A percentile compares a stretch with the other conserved stretches of the same genome.
Conservation (phyloP, 495 filamentous ascomycete genomes). For the Neurospora sp. region DNA sequence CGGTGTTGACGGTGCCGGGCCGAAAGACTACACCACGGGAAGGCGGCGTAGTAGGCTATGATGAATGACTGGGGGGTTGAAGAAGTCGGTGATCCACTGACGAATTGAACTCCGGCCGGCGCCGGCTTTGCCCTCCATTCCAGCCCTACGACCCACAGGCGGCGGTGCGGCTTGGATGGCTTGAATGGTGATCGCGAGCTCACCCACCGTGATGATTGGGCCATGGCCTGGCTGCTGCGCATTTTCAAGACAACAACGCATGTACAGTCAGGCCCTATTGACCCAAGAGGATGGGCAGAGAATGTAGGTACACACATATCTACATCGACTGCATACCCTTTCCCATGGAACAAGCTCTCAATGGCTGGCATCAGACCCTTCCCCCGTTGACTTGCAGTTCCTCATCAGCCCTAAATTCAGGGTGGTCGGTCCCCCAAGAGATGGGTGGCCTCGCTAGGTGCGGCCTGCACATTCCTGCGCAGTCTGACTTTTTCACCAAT, state of each 20-base stretch:
- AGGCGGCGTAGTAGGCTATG: not conserved
- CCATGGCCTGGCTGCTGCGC: not conserved
- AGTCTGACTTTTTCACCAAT: not conserved
- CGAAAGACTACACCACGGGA: not conserved
- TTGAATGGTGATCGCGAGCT: not conserved
- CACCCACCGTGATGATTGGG: not conserved
- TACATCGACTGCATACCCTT: not conserved
- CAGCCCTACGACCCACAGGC: slow-evolving; percentile 15
- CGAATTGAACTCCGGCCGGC: not conserved
- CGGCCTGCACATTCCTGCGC: not conserved
- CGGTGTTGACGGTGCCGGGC: not conserved
- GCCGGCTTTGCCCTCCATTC: slow-evolving; percentile 8
- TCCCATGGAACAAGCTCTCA: slow-evolving; percentile 1
- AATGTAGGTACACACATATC: not conserved
- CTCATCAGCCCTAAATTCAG: slow-evolving; percentile 14
- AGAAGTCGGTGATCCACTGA: not conserved
- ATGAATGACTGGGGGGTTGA: not conserved
- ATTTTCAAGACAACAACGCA: not conserved
- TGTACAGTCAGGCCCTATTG: not conserved
- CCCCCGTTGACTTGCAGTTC: slow-evolving; percentile 1
- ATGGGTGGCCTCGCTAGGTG: not conserved
- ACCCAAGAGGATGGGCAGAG: not conserved
- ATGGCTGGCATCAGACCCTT: slow-evolving; percentile 3
- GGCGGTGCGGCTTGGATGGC: not conserved
- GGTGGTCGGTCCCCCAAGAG: not conserved